Percentiles rank a stretch among this genome's conserved stretches.
These are phyloP conservation scores for Lactarius indigo DNA, from an alignment of 768 basidiomycete genomes.

Conservation along the genomic window DNA sequence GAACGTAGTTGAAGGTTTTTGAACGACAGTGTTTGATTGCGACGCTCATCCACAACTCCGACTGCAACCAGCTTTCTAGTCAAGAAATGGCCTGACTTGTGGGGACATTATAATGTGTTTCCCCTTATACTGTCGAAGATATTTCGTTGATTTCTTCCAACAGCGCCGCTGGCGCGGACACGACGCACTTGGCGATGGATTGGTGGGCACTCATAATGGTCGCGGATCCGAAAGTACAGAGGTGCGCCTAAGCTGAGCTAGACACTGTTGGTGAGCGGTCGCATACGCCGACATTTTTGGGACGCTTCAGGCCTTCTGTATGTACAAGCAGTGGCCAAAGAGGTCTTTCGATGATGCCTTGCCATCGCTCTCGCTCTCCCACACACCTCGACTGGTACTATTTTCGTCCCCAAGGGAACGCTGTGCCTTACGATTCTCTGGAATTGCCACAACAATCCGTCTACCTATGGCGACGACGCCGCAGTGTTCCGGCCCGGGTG, in stretches of 20 bases:
- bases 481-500: slow-evolving; percentile 22
- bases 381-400: slow-evolving; percentile 3
- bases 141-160: too few species aligned
- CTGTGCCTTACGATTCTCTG: background rate
- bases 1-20: background rate
- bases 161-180: slow-evolving; percentile 5
- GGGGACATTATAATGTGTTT: background rate
- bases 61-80: background rate
- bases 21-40: background rate
- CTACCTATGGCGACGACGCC: slow-evolving; percentile 17
- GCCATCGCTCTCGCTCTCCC: background rate
- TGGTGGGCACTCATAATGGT: slow-evolving; percentile 21
- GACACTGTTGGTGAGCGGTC: slow-evolving; percentile 20
- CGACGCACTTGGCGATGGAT: background rate
- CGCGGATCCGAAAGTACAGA: slow-evolving; percentile 13
- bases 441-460: background rate
- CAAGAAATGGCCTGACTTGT: background rate
- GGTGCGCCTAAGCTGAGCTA: slow-evolving; percentile 18
- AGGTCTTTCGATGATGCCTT: background rate
- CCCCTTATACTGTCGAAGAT: background rate
- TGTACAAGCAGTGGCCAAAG: background rate
- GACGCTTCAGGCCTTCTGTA: slow-evolving; percentile 17
- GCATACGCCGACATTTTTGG: slow-evolving; percentile 12
- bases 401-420: background rate
- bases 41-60: background rate